Conservation (phyloP, 2,329 filamentous ascomycete species). For the Cladosporium oxysporum region DNA sequence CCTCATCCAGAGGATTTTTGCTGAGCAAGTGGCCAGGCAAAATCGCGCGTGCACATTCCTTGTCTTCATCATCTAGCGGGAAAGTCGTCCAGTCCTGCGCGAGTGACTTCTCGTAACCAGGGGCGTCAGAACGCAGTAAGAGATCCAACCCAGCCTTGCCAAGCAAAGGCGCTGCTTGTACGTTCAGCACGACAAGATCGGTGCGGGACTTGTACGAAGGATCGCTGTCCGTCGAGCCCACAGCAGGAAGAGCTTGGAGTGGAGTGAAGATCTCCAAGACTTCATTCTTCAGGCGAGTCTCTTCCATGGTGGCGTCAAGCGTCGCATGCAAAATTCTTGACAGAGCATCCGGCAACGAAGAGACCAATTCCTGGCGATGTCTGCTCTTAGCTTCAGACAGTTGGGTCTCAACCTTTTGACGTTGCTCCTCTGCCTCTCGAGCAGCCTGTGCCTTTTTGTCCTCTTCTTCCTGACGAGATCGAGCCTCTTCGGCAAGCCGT, state of each 20-base stretch:
- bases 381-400: conserved; percentile 23
- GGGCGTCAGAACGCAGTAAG: conserved; percentile 26
- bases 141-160: conserved; percentile 33
- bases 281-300: conserved; percentile 20
- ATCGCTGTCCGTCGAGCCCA: conserved; percentile 20
- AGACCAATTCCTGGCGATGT: conserved; percentile 27
- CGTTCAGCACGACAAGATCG: conserved; percentile 32
- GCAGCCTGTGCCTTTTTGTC: conserved; percentile 30
- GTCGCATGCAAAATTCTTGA: conserved; percentile 27
- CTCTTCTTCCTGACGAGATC: conserved; percentile 24
- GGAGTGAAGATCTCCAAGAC: conserved; percentile 30
- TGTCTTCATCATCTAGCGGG: conserved; percentile 21
- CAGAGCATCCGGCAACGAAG: conserved; percentile 29
- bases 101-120: conserved; percentile 27
- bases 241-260: conserved; percentile 27
- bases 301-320: conserved; percentile 23
- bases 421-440: conserved; percentile 31
- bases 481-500: conserved; percentile 23
- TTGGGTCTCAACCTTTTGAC: conserved; percentile 21
- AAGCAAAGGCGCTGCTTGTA: conserved; percentile 35
- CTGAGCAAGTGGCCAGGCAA: conserved; percentile 19
- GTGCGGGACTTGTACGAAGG: conserved; percentile 19
- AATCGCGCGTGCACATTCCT: conserved; percentile 21
- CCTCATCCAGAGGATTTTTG: not conserved
- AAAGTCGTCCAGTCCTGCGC: conserved; percentile 29